Base-by-base conservation (phyloP, 345 rosid species). In the sweet orange (Citrus sinensis) region DNA sequence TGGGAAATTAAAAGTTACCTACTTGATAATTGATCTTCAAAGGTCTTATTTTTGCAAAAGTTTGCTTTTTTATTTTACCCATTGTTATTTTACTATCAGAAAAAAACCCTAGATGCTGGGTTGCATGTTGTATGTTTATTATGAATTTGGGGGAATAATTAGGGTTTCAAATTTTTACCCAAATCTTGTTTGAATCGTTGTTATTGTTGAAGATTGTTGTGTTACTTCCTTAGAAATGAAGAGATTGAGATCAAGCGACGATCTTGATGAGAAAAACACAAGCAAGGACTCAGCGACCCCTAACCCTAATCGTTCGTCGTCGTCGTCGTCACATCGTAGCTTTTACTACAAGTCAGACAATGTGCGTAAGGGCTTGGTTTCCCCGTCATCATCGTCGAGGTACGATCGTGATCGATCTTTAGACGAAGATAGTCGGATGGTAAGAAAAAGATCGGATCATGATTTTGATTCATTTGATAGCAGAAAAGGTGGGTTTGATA, bases 171-270 rank as follows among this genome's bases (percentile, higher is more conserved):
- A 9, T 74, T 65, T 60, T 1, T 3, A 22, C 39, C 16, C 20
- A n/a, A 27, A 75, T 39, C 14, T 63, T 75, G 30, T 65, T 35
- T 56, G 54, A 22, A 20, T 55, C 6, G 5, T 76, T 66, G 67
- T 17, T 74, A 39, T 67, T 55, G 55, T 37, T 55, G 30, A 24
- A 22, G 62, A 32, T 66, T 35, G 6, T 56, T 35, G 42, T 55
- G 49, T 4, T 22, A 32, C 37, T 65, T 30, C 35, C 37, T 20
- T 46, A 19, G 32, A 70, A 62, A 90, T 90, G 98, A 94, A 94
- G 93, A 86, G 98, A 39, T 81, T 92, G 87, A 90, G 94, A 85
- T 94, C 98, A 59, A 92, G 89, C 80, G 94, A 90, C 59, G 97
- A 93, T 86, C 89, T 93, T 39, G 92, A 87, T 46, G 95, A 90